Base-by-base conservation (phyloP, 1,284 basidiomycete species). In the Cutaneotrichosporon daszewskae region DNA sequence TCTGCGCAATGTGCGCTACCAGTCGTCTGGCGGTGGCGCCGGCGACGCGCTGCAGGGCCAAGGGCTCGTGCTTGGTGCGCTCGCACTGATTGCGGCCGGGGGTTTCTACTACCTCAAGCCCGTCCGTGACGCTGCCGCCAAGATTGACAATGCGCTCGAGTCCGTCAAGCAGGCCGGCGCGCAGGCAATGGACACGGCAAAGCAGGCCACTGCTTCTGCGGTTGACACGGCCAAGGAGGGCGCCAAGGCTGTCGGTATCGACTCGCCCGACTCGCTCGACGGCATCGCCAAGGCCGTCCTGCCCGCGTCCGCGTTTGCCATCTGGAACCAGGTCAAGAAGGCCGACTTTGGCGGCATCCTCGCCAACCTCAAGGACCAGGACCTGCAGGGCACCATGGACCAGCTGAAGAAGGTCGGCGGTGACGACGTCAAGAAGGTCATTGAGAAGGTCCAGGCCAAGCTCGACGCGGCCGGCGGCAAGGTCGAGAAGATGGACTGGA, bases 31-130 rank as follows among this genome's bases (percentile, higher is more conserved):
- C 28, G 9, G 17, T 13, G 33, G 16, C 20, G 33, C 16, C 19
- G 25, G 17, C 35, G 16, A 27, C 37, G 37, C 37, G 10, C 17
- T 38, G 17, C 31, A 19, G 31, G 31, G 39, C 39, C 39, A 40
- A 32, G 39, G 39, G 7, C 22, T 65, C 42, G 60, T 71, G 20
- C 60, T 71, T 40, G 49, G 57, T 16, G 64, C 57, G 12, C 47
- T 66, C 17, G 66, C 53, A 19, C 40, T 42, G 18, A 40, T 40
- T 14, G 45, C 45, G 9, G 55, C 35, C 11, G 66, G 58, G 12
- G 61, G 61, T 9, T 69, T 61, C 54, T 51, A 44, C 37, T 62
- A 65, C 55, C 35, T 69, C 20, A 71, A 71, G 50, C 68, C 67
- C 11, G 54, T 69, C n/a, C 43, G 62, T 7, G 64, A 69, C 38